Evolutionary conservation across 257 asterid species (phyloP).

Genomic region (Solanum bulbocastanum): DNA sequence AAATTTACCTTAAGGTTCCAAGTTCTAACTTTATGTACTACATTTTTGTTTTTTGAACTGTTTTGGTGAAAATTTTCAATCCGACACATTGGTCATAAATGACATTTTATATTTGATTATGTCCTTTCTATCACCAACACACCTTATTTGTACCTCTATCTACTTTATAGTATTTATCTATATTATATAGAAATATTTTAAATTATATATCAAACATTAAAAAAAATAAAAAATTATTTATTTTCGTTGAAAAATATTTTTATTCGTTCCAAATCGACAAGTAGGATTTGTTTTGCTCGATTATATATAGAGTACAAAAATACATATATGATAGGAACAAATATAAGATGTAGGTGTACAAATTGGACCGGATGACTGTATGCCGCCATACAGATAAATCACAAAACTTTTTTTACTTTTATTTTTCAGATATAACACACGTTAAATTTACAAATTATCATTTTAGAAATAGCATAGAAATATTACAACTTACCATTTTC

Average conservation of each 20-base stretch:
- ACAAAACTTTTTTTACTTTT: background rate
- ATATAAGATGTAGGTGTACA: background rate
- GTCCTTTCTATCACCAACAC: background rate
- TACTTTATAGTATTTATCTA: background rate
- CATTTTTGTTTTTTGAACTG: no score
- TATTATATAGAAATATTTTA: background rate
- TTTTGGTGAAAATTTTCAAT: no score
- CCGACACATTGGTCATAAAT: background rate
- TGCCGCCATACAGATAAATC: background rate
- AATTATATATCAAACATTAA: background rate
- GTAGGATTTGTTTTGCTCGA: background rate
- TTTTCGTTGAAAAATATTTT: background rate
- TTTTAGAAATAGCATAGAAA: background rate
- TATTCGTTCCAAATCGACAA: background rate
- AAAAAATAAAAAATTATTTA: background rate
- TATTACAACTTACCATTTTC: background rate
- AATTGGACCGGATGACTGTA: background rate
- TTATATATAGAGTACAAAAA: background rate
- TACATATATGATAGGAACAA: background rate
- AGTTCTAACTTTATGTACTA: no score
- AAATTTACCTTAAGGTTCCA: no score
- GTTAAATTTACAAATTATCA: background rate
- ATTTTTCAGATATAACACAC: background rate
- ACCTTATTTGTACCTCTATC: background rate
- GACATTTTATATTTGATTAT: no score